Base-by-base conservation (phyloP, 345 rosid genomes). In the Crucihimalaya himalaica region DNA sequence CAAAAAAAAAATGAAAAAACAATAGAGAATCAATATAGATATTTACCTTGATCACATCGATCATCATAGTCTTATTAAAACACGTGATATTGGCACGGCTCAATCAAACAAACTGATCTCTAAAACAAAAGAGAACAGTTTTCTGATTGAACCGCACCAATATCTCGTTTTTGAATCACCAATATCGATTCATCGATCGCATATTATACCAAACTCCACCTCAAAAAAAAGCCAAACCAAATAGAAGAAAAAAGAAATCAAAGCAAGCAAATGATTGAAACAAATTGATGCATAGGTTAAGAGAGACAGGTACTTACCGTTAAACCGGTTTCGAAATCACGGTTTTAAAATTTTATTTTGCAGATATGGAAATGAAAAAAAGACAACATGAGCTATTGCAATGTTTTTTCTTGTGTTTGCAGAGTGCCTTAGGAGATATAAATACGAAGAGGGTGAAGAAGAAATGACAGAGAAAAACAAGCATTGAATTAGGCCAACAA, bases 1-100 rank as follows among this genome's bases (percentile, higher is more conserved):
- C 37, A 21, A 16, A 35, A 28, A 16, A 35, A 28, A 27, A 16
- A 29, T 3, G 1, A 7, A 18, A 18, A n/a, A 29, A 19, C 2
- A 16, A 10, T 15, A 21, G 9, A 31, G 9, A 46, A 18, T 11
- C 32, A 19, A 55, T 32, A 32, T 45, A 4, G n/a, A 47, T 4
- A n/a, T n/a, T 19, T 51, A 75, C 62, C 63, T 59, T 70, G 55
- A 34, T 54, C 14, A 43, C 29, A 52, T 34, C 25, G 34, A 19
- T 23, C 16, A 66, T 16, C 5, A 58, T 48, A 9, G 11, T 13
- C 3, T 0, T 0, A 13, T 18, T 6, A 6, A 52, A 42, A 71
- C n/a, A 21, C 87, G 93, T 84, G 97, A 91, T 91, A 89, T 91
- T 91, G 97, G 90, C 96, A 85, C 97, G 96, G 97, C 96, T 91